Evolutionary conservation across 2,329 filamentous ascomycete species (phyloP).

Genomic region (Amylocarpus encephaloides): DNA sequence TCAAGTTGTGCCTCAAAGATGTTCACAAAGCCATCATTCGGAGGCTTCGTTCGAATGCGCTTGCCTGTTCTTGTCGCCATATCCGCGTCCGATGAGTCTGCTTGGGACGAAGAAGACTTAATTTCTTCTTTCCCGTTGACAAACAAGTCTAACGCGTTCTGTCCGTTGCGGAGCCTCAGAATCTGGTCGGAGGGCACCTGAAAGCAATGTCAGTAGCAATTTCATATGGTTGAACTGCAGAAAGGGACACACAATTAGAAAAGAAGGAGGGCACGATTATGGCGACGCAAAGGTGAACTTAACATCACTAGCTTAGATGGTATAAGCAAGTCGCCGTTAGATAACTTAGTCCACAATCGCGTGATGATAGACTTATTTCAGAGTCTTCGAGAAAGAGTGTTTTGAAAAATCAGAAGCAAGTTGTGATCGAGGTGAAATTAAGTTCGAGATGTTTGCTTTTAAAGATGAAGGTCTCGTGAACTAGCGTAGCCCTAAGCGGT

Average conservation of each 20-base stretch:
- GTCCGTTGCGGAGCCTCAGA: constrained; percentile 39
- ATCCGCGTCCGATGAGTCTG: constrained; percentile 8
- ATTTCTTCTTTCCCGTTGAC: constrained; percentile 23
- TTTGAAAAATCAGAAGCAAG: not conserved
- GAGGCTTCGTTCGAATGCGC: constrained; percentile 18
- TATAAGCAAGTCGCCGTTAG: too few species aligned
- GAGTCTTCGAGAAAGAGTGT: too few species aligned
- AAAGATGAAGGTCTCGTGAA: not conserved
- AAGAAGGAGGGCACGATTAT: not conserved
- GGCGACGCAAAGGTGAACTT: too few species aligned
- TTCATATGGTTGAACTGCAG: not conserved
- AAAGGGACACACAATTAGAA: too few species aligned
- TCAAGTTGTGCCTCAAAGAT: constrained; percentile 12
- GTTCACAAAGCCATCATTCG: constrained; percentile 18
- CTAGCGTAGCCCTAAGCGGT: too few species aligned
- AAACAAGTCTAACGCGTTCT: constrained; percentile 39
- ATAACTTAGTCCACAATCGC: too few species aligned
- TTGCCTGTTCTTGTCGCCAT: constrained; percentile 18
- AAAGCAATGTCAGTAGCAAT: constrained; percentile 1
- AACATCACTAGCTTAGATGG: too few species aligned
- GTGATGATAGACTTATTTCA: too few species aligned
- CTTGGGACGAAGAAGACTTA: constrained; percentile 4
- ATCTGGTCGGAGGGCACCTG: constrained; percentile 42
- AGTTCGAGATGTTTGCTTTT: not conserved
- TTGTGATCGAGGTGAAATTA: not conserved